phyloP scores from a whole-genome alignment of 2,329 filamentous ascomycete species.

The Sporothrix variecibatus region DNA sequence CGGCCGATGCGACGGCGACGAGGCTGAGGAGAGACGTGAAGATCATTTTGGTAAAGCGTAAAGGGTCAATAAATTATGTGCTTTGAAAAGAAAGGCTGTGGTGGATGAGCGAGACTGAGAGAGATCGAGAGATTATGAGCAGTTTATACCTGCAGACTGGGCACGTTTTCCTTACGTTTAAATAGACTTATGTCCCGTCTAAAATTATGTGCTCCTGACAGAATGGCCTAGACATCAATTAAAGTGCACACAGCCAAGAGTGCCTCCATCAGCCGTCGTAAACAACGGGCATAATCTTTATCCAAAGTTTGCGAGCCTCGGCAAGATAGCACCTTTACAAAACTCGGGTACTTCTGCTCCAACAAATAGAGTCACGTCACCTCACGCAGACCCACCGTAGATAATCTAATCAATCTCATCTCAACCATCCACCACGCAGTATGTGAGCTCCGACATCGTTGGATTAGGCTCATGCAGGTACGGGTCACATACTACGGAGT shows the following conservation, averaged over 20 bases:
- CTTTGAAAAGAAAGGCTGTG: background rate
- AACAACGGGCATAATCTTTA: background rate
- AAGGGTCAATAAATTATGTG: background rate
- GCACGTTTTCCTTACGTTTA: background rate
- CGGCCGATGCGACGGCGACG: slow-evolving; percentile 27
- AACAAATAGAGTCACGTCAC: background rate
- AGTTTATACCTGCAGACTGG: background rate
- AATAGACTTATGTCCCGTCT: background rate
- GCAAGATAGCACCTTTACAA: background rate
- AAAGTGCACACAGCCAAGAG: background rate
- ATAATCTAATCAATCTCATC: slow-evolving; percentile 14
- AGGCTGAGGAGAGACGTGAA: slow-evolving; percentile 9
- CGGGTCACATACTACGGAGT: background rate
- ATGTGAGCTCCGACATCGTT: background rate
- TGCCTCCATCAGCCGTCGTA: background rate
- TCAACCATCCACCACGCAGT: background rate
- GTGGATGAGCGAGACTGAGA: background rate
- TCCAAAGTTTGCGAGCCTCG: background rate
- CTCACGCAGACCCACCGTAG: background rate
- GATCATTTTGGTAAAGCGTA: background rate
- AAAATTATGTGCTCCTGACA: background rate
- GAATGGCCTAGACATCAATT: too few relatives aligned
- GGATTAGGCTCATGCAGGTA: slow-evolving; percentile 7
- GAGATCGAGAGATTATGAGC: background rate
- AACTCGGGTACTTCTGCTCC: background rate